Evolutionary conservation across 176 grass and related monocot species (phyloP).

Genomic region (Aechmea fasciata): DNA sequence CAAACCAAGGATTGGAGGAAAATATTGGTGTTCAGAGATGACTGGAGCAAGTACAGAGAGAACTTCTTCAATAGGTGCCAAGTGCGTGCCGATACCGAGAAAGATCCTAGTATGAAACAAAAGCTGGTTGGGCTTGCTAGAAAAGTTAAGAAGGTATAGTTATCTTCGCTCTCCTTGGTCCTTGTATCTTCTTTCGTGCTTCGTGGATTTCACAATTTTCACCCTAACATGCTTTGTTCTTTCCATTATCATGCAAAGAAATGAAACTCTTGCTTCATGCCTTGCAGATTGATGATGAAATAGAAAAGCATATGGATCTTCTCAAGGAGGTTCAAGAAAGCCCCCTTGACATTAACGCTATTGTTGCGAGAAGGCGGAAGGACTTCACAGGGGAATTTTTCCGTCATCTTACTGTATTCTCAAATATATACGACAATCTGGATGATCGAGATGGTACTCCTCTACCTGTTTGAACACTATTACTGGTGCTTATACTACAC

Average conservation of each 20-base stretch:
- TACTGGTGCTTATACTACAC: background rate
- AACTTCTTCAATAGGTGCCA: slow-evolving; percentile 47
- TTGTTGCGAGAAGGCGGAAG: slow-evolving; percentile 71
- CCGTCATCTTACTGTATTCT: slow-evolving; percentile 58
- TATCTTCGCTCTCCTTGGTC: background rate
- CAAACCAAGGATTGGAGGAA: slow-evolving; percentile 92
- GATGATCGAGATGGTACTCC: slow-evolving; percentile 75
- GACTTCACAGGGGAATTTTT: slow-evolving; percentile 83
- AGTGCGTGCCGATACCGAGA: slow-evolving; percentile 41
- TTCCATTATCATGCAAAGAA: too few species aligned
- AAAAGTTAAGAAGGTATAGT: slow-evolving; percentile 77
- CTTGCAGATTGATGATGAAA: slow-evolving; percentile 67
- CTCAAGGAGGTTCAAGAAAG: slow-evolving; percentile 62
- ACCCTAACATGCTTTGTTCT: too few species aligned
- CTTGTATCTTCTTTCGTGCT: background rate
- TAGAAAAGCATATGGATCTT: slow-evolving; percentile 84
- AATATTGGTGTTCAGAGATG: slow-evolving; percentile 78
- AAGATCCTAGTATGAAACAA: slow-evolving; percentile 41
- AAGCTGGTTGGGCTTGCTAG: slow-evolving; percentile 74
- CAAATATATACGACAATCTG: slow-evolving; percentile 47
- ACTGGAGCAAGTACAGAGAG: slow-evolving; percentile 67
- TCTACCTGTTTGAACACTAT: slow-evolving; percentile 3
- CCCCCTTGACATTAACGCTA: slow-evolving; percentile 59
- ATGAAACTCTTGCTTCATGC: background rate
- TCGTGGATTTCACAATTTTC: background rate